Evolutionary conservation across 169 alveolate genomes (phyloP).

Genomic region (Plasmodium chabaudi): DNA sequence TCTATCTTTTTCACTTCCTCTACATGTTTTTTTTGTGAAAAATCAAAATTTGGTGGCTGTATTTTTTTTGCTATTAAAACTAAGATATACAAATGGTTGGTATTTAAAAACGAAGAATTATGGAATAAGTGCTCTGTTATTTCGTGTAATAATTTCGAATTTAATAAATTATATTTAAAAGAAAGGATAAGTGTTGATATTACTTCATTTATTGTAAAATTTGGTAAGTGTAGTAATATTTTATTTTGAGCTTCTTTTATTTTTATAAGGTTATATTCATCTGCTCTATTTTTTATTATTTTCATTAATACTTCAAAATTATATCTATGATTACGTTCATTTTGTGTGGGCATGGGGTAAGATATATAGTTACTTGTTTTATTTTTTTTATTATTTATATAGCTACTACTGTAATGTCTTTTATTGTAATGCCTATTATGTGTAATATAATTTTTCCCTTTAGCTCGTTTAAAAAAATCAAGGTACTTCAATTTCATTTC

Average conservation of each 20-base stretch:
- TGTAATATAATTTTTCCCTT: slow-evolving; percentile 13
- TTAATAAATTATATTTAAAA: slow-evolving; percentile 44
- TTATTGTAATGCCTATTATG: background rate
- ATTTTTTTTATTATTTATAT: slow-evolving; percentile 13
- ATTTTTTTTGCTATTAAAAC: slow-evolving; percentile 18
- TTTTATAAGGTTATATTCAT: slow-evolving; percentile 67
- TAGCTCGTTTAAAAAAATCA: slow-evolving; percentile 3
- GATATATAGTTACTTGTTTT: slow-evolving; percentile 33
- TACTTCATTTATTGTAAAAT: slow-evolving; percentile 55
- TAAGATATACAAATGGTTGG: slow-evolving; percentile 43
- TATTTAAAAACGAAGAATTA: slow-evolving; percentile 59
- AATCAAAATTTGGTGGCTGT: background rate
- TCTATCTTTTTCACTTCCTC: background rate
- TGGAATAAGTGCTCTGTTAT: slow-evolving; percentile 33
- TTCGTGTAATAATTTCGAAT: slow-evolving; percentile 9
- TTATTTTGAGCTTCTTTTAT: slow-evolving; percentile 60
- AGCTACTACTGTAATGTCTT: slow-evolving; percentile 13
- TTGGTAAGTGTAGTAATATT: slow-evolving; percentile 40
- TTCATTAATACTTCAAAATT: slow-evolving; percentile 65
- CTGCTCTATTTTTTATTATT: slow-evolving; percentile 58
- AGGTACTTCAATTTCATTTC: slow-evolving; percentile 20
- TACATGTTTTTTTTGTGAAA: background rate
- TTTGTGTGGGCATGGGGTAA: slow-evolving; percentile 12
- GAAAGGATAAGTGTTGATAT: slow-evolving; percentile 46
- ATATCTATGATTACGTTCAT: slow-evolving; percentile 40